Percentiles rank a stretch among this genome's conserved stretches.
phyloP scores from a whole-genome alignment of 2,329 filamentous ascomycete species.

The Microcyclosporella mali region DNA sequence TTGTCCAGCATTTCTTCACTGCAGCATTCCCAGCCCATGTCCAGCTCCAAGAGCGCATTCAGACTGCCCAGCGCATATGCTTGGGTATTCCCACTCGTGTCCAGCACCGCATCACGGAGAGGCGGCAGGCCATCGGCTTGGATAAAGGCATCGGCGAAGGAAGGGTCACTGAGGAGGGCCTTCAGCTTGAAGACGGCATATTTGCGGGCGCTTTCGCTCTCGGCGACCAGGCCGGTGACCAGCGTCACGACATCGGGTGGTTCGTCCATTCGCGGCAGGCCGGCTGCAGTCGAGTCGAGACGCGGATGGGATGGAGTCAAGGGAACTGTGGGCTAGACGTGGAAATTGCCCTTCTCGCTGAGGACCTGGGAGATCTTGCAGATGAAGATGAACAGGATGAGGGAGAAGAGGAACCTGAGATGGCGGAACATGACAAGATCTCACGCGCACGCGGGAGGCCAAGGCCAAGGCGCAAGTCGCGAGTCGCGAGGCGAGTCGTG shows the following conservation, averaged over 20 bases:
- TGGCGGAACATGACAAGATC: slow-evolving; percentile 18
- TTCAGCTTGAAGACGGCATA: slow-evolving; percentile 99
- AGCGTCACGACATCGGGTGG: slow-evolving; percentile 29
- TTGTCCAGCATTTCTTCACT: slow-evolving; percentile 64
- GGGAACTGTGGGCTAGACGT: slow-evolving; percentile 4
- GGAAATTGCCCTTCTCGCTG: slow-evolving; percentile 17
- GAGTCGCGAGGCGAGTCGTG: slow-evolving; percentile 1
- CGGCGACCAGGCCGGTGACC: slow-evolving; percentile 53
- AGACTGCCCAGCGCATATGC: slow-evolving; percentile 91
- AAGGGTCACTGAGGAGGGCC: slow-evolving; percentile 87
- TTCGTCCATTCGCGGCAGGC: slow-evolving; percentile 23
- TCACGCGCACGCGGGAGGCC: background rate
- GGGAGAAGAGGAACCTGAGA: slow-evolving; percentile 18
- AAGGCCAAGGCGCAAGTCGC: background rate
- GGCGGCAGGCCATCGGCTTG: slow-evolving; percentile 77
- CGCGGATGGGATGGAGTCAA: background rate
- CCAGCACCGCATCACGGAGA: slow-evolving; percentile 75
- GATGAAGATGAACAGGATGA: slow-evolving; percentile 43
- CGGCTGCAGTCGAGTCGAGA: background rate
- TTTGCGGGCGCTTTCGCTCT: slow-evolving; percentile 86
- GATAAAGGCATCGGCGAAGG: slow-evolving; percentile 95
- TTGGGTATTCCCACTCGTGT: slow-evolving; percentile 83
- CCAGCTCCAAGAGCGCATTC: slow-evolving; percentile 80
- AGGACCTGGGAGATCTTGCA: slow-evolving; percentile 41
- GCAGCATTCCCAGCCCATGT: slow-evolving; percentile 95